phyloP scores from a whole-genome alignment of 129 eudicot genomes.

The Helianthus tuberosus region DNA sequence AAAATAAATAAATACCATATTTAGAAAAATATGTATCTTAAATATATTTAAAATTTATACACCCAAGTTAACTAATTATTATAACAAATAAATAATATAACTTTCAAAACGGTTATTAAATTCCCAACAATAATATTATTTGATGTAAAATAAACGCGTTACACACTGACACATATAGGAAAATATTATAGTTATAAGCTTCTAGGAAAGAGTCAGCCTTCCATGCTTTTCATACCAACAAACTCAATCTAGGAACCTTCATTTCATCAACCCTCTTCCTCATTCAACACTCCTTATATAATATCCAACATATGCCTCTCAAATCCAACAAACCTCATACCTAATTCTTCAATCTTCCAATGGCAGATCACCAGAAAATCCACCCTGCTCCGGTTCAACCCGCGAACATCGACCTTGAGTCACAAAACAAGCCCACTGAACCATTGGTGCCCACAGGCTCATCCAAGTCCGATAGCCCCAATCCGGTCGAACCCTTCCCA shows the following conservation, averaged over 20 bases:
- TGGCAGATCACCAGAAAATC: slow-evolving; percentile 45
- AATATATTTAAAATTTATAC: too few relatives aligned
- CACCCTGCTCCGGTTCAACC: slow-evolving; percentile 34
- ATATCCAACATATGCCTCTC: slow-evolving; percentile 1
- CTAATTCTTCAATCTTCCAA: slow-evolving; percentile 3
- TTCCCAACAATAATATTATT: too few relatives aligned
- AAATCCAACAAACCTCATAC: background rate
- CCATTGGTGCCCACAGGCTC: slow-evolving; percentile 56
- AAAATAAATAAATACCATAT: too few relatives aligned
- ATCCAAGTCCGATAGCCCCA: slow-evolving; percentile 54
- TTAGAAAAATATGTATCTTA: too few relatives aligned
- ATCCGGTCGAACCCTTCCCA: slow-evolving; percentile 41
- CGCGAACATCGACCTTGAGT: slow-evolving; percentile 42
- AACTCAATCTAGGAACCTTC: slow-evolving; percentile 16
- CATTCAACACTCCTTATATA: slow-evolving; percentile 3
- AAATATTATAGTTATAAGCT: background rate
- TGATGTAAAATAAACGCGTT: too few relatives aligned
- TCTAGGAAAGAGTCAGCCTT: slow-evolving; percentile 10
- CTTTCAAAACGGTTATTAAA: too few relatives aligned
- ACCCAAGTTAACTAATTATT: too few relatives aligned
- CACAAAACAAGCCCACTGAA: slow-evolving; percentile 47
- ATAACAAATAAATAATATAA: too few relatives aligned
- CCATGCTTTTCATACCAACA: slow-evolving; percentile 13
- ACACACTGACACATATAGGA: too few relatives aligned
- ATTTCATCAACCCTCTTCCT: slow-evolving; percentile 3